Evolutionary conservation across 2,329 filamentous ascomycete genomes (phyloP).

Genomic region (Phoma herbarum): DNA sequence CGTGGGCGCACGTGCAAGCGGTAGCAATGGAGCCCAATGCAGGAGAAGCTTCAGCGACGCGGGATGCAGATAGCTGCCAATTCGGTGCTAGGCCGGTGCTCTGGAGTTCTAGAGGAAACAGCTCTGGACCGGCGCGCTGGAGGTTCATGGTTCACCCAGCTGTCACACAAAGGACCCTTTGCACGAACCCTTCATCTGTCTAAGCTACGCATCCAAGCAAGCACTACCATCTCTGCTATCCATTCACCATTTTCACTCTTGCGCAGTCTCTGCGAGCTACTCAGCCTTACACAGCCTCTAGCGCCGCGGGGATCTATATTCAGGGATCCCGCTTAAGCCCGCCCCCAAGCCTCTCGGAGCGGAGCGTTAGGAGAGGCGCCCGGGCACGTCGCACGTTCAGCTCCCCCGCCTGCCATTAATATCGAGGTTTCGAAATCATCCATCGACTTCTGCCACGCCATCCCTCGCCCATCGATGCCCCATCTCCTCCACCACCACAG

Average conservation of each 20-base stretch:
- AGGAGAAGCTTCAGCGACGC: slow-evolving; percentile 17
- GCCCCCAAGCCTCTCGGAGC: slow-evolving; percentile 23
- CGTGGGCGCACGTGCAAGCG: slow-evolving; percentile 6
- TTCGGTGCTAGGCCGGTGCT: slow-evolving; percentile 9
- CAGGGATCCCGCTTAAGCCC: slow-evolving; percentile 12
- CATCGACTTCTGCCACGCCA: slow-evolving; percentile 22
- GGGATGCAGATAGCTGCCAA: slow-evolving; percentile 11
- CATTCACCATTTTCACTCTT: neutral
- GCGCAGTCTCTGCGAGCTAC: neutral
- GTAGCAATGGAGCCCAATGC: slow-evolving; percentile 9
- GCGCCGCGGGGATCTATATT: slow-evolving; percentile 22
- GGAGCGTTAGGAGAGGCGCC: neutral
- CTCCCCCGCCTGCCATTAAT: slow-evolving; percentile 24
- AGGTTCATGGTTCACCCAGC: neutral
- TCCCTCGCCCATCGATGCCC: slow-evolving; percentile 40
- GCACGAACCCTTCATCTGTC: neutral
- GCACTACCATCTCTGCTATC: neutral
- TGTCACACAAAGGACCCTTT: slow-evolving; percentile 8
- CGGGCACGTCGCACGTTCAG: slow-evolving; percentile 21
- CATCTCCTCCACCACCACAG: slow-evolving; percentile 41
- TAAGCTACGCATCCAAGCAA: neutral
- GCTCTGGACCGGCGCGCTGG: slow-evolving; percentile 3
- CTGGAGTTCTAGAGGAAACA: slow-evolving; percentile 5
- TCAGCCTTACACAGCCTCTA: slow-evolving; percentile 17
- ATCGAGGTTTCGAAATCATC: slow-evolving; percentile 28